phyloP scores from a whole-genome alignment of 306 rosid species.

The Ziziphus jujuba region DNA sequence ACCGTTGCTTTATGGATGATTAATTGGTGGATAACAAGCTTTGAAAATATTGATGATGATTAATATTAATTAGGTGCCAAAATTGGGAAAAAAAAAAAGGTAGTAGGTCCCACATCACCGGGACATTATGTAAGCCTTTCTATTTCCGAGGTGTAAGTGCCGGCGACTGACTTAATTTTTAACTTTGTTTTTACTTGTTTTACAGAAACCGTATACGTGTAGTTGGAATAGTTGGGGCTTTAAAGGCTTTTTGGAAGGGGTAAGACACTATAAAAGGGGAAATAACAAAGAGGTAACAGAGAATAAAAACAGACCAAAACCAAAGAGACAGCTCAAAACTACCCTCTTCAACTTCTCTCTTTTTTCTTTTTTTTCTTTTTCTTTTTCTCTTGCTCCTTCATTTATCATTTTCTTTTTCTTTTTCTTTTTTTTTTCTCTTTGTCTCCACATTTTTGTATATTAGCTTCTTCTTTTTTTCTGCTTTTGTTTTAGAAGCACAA shows the following conservation, averaged over 20 bases:
- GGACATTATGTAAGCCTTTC: too few relatives aligned
- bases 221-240: conserved; percentile 26
- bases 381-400: background rate
- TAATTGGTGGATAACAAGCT: background rate
- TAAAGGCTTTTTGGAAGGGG: conserved; percentile 21
- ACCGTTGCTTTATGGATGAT: too few relatives aligned
- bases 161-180: background rate
- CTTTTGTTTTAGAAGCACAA: conserved; percentile 36
- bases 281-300: conserved; percentile 10
- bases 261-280: conserved; percentile 35
- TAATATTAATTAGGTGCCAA: background rate
- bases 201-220: conserved; percentile 30
- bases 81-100: background rate
- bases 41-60: conserved; percentile 11
- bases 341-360: conserved; percentile 14
- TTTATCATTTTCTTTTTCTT: background rate
- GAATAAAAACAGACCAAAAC: conserved; percentile 12
- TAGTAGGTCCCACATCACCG: background rate
- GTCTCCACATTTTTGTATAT: conserved; percentile 25
- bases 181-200: background rate
- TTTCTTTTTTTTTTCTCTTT: conserved; percentile 9
- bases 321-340: conserved; percentile 19
- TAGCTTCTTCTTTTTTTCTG: conserved; percentile 9
- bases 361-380: background rate
- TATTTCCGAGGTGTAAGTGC: too few relatives aligned